These are phyloP conservation scores for Paspalum notatum DNA, from an alignment of 176 grass and related monocot species.

Conservation along the genomic window DNA sequence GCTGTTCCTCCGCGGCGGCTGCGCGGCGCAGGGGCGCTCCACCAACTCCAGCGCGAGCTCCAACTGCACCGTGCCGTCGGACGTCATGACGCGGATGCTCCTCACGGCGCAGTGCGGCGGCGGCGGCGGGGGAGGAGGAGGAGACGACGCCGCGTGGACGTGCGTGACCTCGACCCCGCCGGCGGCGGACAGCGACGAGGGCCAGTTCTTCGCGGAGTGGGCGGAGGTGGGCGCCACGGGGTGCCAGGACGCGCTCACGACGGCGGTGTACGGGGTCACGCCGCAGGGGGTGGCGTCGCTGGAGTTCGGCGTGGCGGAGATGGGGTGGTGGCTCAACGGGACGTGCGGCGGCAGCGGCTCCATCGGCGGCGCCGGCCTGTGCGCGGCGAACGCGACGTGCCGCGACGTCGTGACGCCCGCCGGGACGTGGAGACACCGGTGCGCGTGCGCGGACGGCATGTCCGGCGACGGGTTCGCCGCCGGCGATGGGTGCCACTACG, in stretches of 20 bases:
- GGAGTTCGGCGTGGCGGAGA: constrained; percentile 50
- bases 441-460: constrained; percentile 47
- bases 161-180: constrained; percentile 7
- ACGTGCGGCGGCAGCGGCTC: background rate
- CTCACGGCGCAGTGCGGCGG: background rate
- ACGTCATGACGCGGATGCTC: background rate
- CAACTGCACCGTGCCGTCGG: background rate
- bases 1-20: constrained; percentile 45
- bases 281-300: background rate
- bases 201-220: background rate
- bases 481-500: constrained; percentile 55
- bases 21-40: rapidly evolving
- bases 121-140: too few relatives aligned
- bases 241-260: constrained; percentile 40
- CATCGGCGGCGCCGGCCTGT: too few relatives aligned
- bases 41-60: background rate
- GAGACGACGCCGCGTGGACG: background rate
- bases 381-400: constrained; percentile 58
- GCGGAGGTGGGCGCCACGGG: rapidly evolving
- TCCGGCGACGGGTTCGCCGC: constrained; percentile 58
- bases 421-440: background rate
- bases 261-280: background rate
- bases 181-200: rapidly evolving
- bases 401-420: background rate
- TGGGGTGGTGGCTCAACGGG: constrained; percentile 77